phyloP scores from a whole-genome alignment of 2,329 filamentous ascomycete species.

The Xylaria sp. region DNA sequence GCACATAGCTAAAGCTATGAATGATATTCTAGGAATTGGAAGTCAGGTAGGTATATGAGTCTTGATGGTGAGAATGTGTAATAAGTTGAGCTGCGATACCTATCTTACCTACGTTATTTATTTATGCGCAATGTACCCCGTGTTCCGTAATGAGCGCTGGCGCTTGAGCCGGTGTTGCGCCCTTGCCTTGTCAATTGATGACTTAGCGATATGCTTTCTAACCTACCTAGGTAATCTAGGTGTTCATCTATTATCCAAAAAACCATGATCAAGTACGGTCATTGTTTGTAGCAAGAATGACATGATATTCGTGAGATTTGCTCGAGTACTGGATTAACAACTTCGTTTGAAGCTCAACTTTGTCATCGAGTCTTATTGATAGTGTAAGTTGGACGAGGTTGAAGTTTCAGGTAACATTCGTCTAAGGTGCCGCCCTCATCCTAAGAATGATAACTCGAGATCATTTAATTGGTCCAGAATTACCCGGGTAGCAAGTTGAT shows the following conservation, averaged over 20 bases:
- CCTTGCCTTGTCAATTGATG: conserved; percentile 28
- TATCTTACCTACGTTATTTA: not conserved
- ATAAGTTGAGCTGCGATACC: not conserved
- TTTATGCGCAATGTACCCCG: conserved; percentile 19
- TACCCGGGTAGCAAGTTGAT: no score
- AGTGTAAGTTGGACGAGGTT: not conserved
- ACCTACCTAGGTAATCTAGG: conserved; percentile 4
- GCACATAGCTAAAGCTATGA: not conserved
- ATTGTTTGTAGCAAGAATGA: not conserved
- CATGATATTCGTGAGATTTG: not conserved
- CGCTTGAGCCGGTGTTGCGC: conserved; percentile 11
- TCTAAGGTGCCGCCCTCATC: not conserved
- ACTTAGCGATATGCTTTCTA: conserved; percentile 12
- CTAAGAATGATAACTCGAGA: not conserved
- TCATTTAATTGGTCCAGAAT: not conserved
- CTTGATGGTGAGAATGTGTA: not conserved
- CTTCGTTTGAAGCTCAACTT: not conserved
- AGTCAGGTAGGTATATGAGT: not conserved
- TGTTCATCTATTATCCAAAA: not conserved
- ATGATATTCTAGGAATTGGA: not conserved
- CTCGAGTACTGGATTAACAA: not conserved
- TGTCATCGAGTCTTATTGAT: not conserved
- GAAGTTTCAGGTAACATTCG: not conserved
- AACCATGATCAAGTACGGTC: not conserved
- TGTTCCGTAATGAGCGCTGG: conserved; percentile 11